A percentile compares a stretch with the other conserved stretches of the same genome.
Conservation (phyloP, 2,329 filamentous ascomycete species). For the Fusarium dlaminii region DNA sequence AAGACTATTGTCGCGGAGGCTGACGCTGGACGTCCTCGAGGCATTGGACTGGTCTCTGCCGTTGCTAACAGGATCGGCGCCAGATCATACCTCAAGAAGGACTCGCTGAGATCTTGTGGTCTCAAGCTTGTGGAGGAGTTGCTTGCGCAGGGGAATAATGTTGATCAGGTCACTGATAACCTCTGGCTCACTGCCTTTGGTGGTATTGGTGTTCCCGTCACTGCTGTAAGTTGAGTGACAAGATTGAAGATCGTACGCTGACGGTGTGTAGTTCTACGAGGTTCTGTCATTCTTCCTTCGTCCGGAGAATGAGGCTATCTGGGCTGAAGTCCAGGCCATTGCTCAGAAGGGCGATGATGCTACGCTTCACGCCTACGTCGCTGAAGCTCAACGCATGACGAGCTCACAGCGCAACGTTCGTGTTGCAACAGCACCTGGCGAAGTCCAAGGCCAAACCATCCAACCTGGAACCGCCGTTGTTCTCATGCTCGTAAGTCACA, state of each 20-base stretch:
- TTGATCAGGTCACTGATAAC: conserved; percentile 49
- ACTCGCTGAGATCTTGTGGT: conserved; percentile 52
- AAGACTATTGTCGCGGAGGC: conserved; percentile 53
- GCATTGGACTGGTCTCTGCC: conserved; percentile 44
- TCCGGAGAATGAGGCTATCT: conserved; percentile 52
- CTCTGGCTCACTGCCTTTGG: conserved; percentile 54
- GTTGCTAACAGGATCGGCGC: conserved; percentile 43
- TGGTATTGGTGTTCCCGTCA: conserved; percentile 52
- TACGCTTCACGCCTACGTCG: conserved; percentile 49
- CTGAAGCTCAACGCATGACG: conserved; percentile 54
- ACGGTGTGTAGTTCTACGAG: conserved; percentile 53
- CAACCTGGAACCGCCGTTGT: conserved; percentile 54
- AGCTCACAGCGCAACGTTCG: conserved; percentile 52
- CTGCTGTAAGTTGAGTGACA: conserved; percentile 43
- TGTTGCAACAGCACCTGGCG: conserved; percentile 45
- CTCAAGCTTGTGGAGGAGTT: conserved; percentile 51
- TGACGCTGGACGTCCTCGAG: conserved; percentile 43
- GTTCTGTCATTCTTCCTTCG: conserved; percentile 54
- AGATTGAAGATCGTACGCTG: background rate
- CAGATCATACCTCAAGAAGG: conserved; percentile 45
- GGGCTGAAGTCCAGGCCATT: conserved; percentile 54
- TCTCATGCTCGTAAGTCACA: conserved; percentile 51
- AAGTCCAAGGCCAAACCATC: conserved; percentile 51
- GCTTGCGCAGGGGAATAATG: conserved; percentile 45
- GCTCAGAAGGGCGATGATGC: conserved; percentile 49